Conservation (phyloP, 768 basidiomycete species). For the Amanita fuliginea region DNA sequence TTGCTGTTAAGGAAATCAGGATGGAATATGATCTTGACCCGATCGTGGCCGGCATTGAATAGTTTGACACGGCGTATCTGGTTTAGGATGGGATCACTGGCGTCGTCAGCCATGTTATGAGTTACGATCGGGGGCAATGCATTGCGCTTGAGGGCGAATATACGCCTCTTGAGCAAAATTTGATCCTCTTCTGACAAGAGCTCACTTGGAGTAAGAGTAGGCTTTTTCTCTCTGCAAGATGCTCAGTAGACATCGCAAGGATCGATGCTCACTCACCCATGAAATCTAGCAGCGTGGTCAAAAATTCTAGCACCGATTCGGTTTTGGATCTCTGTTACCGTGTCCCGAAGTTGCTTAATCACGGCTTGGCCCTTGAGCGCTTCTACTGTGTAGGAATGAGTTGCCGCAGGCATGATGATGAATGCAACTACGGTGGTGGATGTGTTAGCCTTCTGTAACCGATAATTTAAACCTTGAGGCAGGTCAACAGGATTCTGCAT, state of each 20-base stretch:
- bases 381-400: constrained; percentile 95
- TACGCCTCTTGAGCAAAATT: constrained; percentile 88
- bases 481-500: neutral
- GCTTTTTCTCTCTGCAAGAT: constrained; percentile 52
- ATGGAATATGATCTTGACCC: constrained; percentile 97
- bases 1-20: constrained; percentile 97
- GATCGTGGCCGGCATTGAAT: constrained; percentile 81
- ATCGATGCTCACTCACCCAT: constrained; percentile 47
- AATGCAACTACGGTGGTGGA: constrained; percentile 90
- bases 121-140: constrained; percentile 94
- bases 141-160: constrained; percentile 92
- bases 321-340: constrained; percentile 91
- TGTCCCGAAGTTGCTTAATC: constrained; percentile 92
- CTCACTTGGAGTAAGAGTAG: constrained; percentile 60
- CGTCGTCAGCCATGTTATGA: constrained; percentile 97
- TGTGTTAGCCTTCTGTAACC: constrained; percentile 46
- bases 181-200: constrained; percentile 89
- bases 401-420: constrained; percentile 97
- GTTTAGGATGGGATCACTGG: constrained; percentile 85
- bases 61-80: constrained; percentile 90
- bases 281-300: constrained; percentile 88
- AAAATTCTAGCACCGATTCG: constrained; percentile 88
- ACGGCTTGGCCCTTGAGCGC: constrained; percentile 95
- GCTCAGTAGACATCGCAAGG: constrained; percentile 2
- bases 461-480: constrained; percentile 36